A percentile compares a stretch with the other conserved stretches of the same genome.
phyloP scores from a whole-genome alignment of 371 early-diverging fungal genomes.

The Circinella minor region DNA sequence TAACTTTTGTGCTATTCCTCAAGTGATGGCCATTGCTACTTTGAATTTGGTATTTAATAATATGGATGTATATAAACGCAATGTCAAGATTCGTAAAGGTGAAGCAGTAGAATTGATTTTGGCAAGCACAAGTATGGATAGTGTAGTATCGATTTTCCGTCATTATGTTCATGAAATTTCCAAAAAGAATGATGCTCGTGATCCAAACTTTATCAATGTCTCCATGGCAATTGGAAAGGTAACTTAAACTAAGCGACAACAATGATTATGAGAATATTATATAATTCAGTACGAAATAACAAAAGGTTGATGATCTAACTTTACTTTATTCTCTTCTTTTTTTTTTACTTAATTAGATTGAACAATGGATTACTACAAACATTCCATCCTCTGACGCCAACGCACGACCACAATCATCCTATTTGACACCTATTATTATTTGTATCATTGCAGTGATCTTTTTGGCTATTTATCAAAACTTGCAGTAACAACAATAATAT shows the following conservation, averaged over 20 bases:
- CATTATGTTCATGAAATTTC: conserved; percentile 68
- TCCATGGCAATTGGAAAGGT: conserved; percentile 63
- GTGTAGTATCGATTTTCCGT: conserved; percentile 69
- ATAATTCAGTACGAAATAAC: no score
- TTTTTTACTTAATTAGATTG: conserved; percentile 28
- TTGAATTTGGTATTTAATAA: conserved; percentile 88
- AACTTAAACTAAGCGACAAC: not conserved
- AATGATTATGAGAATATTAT: no score
- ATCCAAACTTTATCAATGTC: conserved; percentile 76
- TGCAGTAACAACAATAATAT: not conserved
- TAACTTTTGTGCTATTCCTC: conserved; percentile 97
- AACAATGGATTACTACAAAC: conserved; percentile 50
- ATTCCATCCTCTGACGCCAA: not conserved
- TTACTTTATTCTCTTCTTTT: no score
- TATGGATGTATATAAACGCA: conserved; percentile 72
- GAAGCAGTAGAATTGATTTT: conserved; percentile 84
- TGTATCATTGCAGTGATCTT: conserved; percentile 37
- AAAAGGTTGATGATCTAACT: no score
- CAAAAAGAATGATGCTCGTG: conserved; percentile 65
- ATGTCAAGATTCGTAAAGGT: conserved; percentile 95
- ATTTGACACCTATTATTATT: conserved; percentile 33
- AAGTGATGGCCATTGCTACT: conserved; percentile 98
- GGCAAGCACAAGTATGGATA: conserved; percentile 58
- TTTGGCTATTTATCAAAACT: conserved; percentile 22
- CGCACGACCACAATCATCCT: not conserved